Base-by-base conservation (phyloP, 345 rosid genomes). In the Lumnitzera littorea region DNA sequence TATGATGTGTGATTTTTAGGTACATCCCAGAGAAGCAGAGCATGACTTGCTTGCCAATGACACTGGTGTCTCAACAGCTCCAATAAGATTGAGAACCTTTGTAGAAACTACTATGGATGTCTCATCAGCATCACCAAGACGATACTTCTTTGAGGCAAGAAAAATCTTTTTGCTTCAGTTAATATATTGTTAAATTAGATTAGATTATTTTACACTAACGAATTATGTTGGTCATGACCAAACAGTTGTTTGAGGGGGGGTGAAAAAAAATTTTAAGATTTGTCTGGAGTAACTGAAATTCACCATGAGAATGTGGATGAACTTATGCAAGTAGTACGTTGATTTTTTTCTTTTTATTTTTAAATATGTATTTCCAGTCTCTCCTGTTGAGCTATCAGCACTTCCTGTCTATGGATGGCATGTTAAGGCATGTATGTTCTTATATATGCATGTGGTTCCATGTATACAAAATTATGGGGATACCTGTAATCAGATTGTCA, bases 51-150 rank as follows among this genome's bases (percentile, higher is more conserved):
- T 57, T 47, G 56, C 48, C 57, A 69, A 53, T 67, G 75, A 56
- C 48, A 20, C 48, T 24, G 47, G 48, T 72, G 63, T 74, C 61
- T 24, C 65, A 53, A 73, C 64, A 15, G 43, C 43, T 48, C 96
- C 96, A 43, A 65, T 88, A 46, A 87, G 79, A 74, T 73, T 88
- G 55, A 88, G 65, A 78, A 78, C 74, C 49, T 94, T 84, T 57
- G 82, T 90, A 67, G 91, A 88, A 71, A 70, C 77, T 70, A 77
- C 97, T n/a, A 90, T 94, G 99, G 99, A 94, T 82, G 78, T 94
- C 60, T 78, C 96, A 72, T 94, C 97, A 13, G 92, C 96, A 59
- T 83, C 97, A 56, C 99, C 96, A 11, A 65, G 97, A 8, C 82
- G 97, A 46, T 88, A 86, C 80, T 90, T 90, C 77, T 94, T 94